Evolutionary conservation across 2,329 filamentous ascomycete genomes (phyloP).

Genomic region (Coniosporium tulheliwenetii): DNA sequence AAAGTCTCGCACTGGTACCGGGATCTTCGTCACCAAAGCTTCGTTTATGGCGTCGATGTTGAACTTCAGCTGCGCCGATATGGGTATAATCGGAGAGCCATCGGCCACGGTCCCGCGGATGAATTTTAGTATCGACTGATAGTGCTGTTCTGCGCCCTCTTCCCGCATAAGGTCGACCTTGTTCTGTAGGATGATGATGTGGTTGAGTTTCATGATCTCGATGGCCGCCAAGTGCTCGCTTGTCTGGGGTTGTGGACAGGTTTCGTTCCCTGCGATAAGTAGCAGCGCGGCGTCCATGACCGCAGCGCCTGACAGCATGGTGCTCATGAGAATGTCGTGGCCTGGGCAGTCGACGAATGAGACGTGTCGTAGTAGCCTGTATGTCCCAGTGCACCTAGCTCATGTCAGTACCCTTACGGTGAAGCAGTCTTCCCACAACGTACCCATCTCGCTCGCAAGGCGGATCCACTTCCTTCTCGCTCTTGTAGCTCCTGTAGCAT

Average conservation of each 20-base stretch:
- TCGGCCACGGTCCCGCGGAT: slow-evolving; percentile 94
- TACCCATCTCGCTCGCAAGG: slow-evolving; percentile 91
- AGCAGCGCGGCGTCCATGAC: slow-evolving; percentile 98
- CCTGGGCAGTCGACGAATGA: slow-evolving; percentile 94
- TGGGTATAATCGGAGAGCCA: slow-evolving; percentile 88
- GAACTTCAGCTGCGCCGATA: slow-evolving; percentile 96
- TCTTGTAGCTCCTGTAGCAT: slow-evolving; percentile 95
- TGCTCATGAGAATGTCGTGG: slow-evolving; percentile 99
- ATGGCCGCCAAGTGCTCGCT: slow-evolving; percentile 98
- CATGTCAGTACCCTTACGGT: too few relatives aligned
- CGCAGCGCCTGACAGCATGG: slow-evolving; percentile 97
- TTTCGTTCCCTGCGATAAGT: slow-evolving; percentile 95
- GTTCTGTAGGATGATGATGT: slow-evolving; percentile 99
- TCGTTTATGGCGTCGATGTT: slow-evolving; percentile 99
- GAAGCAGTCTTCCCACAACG: slow-evolving; percentile 30
- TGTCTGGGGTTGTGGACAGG: slow-evolving; percentile 94
- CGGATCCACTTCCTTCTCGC: slow-evolving; percentile 96
- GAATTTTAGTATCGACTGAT: slow-evolving; percentile 96
- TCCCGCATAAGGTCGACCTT: slow-evolving; percentile 98
- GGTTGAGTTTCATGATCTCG: slow-evolving; percentile 99
- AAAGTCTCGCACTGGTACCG: slow-evolving; percentile 83
- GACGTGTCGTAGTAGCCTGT: too few relatives aligned
- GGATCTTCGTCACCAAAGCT: slow-evolving; percentile 87
- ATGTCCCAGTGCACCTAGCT: too few relatives aligned
- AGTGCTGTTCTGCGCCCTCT: slow-evolving; percentile 84